phyloP scores from a whole-genome alignment of 1,284 basidiomycete genomes.

The Rhizoctonia solani region DNA sequence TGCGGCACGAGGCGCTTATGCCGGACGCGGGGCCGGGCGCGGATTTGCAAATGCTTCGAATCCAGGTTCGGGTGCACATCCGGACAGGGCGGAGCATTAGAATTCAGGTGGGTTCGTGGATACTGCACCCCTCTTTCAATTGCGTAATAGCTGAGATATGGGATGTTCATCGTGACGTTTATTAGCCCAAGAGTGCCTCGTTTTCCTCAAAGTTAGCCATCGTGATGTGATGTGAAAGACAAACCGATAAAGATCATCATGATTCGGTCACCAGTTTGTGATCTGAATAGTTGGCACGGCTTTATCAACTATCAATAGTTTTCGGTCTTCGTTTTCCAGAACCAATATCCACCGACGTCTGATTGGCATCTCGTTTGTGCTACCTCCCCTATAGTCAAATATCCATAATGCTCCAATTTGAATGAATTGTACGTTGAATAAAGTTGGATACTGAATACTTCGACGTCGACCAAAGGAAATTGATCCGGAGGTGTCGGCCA shows the following conservation, averaged over 20 bases:
- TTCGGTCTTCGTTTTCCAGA: background rate
- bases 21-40: slow-evolving; percentile 17
- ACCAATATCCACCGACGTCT: too few relatives aligned
- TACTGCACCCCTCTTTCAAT: background rate
- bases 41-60: slow-evolving; percentile 17
- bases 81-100: slow-evolving; percentile 28
- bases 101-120: slow-evolving; percentile 6
- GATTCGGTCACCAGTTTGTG: background rate
- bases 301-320: background rate
- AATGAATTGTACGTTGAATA: slow-evolving; percentile 33
- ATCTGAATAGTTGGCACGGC: background rate
- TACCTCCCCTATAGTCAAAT: background rate
- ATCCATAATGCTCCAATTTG: slow-evolving; percentile 21
- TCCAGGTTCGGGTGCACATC: slow-evolving; percentile 31
- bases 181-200: slow-evolving; percentile 30
- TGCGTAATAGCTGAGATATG: slow-evolving; percentile 2
- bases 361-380: too few relatives aligned
- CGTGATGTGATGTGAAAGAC: slow-evolving; percentile 10
- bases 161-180: slow-evolving; percentile 23
- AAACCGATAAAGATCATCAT: slow-evolving; percentile 11
- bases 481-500: slow-evolving; percentile 32
- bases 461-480: slow-evolving; percentile 30
- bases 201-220: slow-evolving; percentile 9
- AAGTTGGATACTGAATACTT: slow-evolving; percentile 1
- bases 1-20: slow-evolving; percentile 30